Evolutionary conservation across 192 early-diverging fungal genomes (phyloP).

Genomic region (Fimicolochytrium jonesii): DNA sequence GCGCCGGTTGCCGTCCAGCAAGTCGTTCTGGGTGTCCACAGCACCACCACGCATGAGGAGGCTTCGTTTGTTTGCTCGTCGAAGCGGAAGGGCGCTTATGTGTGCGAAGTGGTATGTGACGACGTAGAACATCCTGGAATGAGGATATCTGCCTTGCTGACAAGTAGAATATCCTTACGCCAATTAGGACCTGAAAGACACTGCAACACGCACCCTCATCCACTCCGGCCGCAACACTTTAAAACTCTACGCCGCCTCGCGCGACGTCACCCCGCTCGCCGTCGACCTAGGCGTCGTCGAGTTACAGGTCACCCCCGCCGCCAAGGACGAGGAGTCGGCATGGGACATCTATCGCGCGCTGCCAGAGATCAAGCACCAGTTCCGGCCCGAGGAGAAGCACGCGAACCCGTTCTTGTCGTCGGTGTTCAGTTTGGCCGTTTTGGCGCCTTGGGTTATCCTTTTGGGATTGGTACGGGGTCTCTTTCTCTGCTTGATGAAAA

Average conservation of each 20-base stretch:
- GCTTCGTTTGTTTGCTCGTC: neutral
- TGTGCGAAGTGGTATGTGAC: constrained; percentile 21
- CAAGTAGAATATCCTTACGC: neutral
- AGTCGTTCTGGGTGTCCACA: constrained; percentile 11
- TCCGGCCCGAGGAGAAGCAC: constrained; percentile 30
- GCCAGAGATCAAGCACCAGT: constrained; percentile 33
- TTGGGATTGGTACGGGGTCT: constrained; percentile 27
- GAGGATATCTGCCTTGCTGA: neutral
- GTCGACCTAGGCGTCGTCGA: constrained; percentile 15
- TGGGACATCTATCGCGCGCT: constrained; percentile 18
- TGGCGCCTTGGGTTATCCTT: constrained; percentile 39
- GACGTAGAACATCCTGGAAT: neutral
- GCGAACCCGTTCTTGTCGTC: constrained; percentile 25
- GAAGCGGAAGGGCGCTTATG: constrained; percentile 9
- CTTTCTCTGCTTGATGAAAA: neutral
- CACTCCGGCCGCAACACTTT: constrained; percentile 19
- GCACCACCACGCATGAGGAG: neutral
- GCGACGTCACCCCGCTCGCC: neutral
- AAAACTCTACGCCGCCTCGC: constrained; percentile 6
- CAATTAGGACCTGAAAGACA: constrained; percentile 21
- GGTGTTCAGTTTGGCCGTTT: constrained; percentile 27
- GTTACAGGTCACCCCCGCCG: constrained; percentile 5
- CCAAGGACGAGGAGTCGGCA: neutral
- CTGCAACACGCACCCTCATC: neutral
- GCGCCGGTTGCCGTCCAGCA: constrained; percentile 4